A percentile compares a stretch with the other conserved stretches of the same genome.
These are phyloP conservation scores for Tephrocybe sp. DNA, from an alignment of 768 basidiomycete genomes.

Conservation along the genomic window DNA sequence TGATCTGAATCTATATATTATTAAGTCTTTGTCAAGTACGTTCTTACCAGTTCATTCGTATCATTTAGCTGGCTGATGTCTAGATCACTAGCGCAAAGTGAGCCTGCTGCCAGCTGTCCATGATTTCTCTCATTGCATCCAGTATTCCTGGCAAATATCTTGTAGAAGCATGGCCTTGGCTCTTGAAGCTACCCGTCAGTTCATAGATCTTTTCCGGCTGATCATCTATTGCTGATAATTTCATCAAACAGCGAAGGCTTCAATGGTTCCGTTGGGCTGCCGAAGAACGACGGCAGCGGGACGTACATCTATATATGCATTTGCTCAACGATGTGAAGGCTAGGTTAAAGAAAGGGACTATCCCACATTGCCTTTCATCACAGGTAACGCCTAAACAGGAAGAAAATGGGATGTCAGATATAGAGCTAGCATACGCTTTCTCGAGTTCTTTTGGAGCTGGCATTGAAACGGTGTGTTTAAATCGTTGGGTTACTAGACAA, in stretches of 20 bases:
- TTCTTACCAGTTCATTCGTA: background rate
- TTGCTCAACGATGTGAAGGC: slow-evolving; percentile 42
- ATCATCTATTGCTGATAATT: background rate
- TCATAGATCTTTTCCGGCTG: background rate
- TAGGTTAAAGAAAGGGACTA: slow-evolving; percentile 38
- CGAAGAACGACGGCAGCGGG: slow-evolving; percentile 34
- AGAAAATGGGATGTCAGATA: slow-evolving; percentile 38
- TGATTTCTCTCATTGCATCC: no score
- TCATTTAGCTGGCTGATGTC: background rate
- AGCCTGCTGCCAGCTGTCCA: no score
- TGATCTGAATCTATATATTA: background rate
- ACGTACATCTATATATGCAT: slow-evolving; percentile 38
- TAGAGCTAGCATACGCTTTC: slow-evolving; percentile 45
- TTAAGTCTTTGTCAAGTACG: slow-evolving; percentile 7
- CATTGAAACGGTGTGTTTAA: slow-evolving; percentile 26
- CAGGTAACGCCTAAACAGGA: slow-evolving; percentile 35
- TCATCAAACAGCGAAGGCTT: slow-evolving; percentile 27
- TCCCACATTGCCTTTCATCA: slow-evolving; percentile 38
- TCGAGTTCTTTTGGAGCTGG: slow-evolving; percentile 48
- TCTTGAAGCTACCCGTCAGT: slow-evolving; percentile 42
- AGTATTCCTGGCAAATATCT: slow-evolving; percentile 51
- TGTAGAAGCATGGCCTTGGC: slow-evolving; percentile 48
- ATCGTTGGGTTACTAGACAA: background rate
- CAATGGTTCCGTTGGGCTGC: slow-evolving; percentile 47
- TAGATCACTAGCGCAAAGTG: background rate